Evolutionary conservation across 306 rosid species (phyloP), one percentile per base, ranked within the genome.

Genomic region (Quercus engelmannii): DNA sequence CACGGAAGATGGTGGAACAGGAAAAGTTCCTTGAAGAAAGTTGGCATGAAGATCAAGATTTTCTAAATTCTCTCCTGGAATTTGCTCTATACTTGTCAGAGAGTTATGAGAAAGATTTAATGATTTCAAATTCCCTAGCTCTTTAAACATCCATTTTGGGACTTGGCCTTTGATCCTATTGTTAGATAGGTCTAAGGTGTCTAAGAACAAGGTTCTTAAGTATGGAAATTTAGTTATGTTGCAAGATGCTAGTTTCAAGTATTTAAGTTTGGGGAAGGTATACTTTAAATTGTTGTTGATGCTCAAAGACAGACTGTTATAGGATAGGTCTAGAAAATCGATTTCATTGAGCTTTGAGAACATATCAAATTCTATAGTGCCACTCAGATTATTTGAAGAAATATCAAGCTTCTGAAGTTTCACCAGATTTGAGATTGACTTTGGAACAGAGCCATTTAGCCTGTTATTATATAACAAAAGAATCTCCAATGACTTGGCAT

Each of bases 41-140:
- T 83, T 83, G 73, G 55, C 80, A 55, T 74, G 72, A 3, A 83
- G 84, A 15, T 52, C 69, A 61, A 85, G 1, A 1, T 0, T 0
- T 0, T 0, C 0, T 17, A 80, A 9, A 4, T 43, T n/a, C 7
- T 21, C 11, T 87, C 61, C 41, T 5, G 76, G 46, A 65, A 81
- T 74, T 4, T 57, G 54, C 31, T 74, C 28, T 4, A 75, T 6
- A 1, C 46, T 69, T 13, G 79, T 80, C 20, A 83, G 35, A 52
- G 4, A 8, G 51, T 83, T 78, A 55, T 68, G 80, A 26, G 83
- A 70, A 58, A 88, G 84, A 49, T 82, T 77, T 56, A 89, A 57
- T 0, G 0, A 0, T 10, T 0, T 0, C 12, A 89, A 2, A 21
- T 63, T 17, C 54, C 1, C 54, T 13, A 49, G 15, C 54, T 12